Percentiles rank a stretch among this genome's conserved stretches.
Conservation (phyloP, 2,329 filamentous ascomycete species). For the Cladophialophora immunda region DNA sequence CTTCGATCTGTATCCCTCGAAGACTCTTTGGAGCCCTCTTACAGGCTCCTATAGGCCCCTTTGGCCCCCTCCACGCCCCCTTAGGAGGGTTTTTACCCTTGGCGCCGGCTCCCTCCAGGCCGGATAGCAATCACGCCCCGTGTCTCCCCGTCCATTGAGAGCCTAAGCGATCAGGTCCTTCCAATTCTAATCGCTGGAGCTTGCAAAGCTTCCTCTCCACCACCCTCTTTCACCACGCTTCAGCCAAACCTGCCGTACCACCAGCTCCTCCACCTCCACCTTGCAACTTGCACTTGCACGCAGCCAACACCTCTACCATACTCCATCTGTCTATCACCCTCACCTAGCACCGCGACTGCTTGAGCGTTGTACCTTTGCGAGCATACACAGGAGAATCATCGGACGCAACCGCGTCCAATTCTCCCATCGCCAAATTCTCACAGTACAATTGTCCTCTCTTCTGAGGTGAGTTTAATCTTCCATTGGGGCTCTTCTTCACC, state of each 20-base stretch:
- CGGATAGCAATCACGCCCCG: constrained; percentile 17
- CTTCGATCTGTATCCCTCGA: not conserved
- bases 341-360: not conserved
- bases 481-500: not conserved
- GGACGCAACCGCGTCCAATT: constrained; percentile 2
- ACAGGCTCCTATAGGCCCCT: constrained; percentile 2
- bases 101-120: constrained; percentile 11
- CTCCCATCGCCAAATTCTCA: not conserved
- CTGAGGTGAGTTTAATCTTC: not conserved
- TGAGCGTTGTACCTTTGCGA: constrained; percentile 1
- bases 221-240: constrained; percentile 15
- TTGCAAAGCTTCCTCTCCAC: constrained; percentile 16
- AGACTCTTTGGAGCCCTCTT: not conserved
- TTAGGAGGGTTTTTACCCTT: constrained; percentile 1
- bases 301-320: constrained; percentile 20
- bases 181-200: constrained; percentile 16
- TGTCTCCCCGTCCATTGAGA: constrained; percentile 19
- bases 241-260: not conserved
- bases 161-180: constrained; percentile 3
- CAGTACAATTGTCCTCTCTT: not conserved
- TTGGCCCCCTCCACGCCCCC: too few species aligned
- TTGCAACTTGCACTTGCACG: constrained; percentile 7
- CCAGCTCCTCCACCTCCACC: constrained; percentile 10
- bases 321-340: constrained; percentile 21
- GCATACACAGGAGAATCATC: not conserved